Conservation (phyloP, 441 rosid genomes). For the Arabidopsis hybrid region DNA sequence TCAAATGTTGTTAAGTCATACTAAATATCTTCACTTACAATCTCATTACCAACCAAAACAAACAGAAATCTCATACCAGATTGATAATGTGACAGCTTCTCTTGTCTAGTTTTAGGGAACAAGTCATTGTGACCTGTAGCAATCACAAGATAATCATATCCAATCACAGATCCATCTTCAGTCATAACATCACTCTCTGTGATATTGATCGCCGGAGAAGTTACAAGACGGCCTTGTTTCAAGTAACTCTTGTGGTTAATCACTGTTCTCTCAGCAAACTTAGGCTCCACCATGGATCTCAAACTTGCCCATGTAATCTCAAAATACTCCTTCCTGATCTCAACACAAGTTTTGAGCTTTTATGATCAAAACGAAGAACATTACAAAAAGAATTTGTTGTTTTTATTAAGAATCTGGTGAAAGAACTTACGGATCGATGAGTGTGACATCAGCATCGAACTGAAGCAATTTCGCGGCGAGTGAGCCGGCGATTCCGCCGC, state of each 20-base stretch:
- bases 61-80: conserved; percentile 53
- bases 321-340: conserved; percentile 55
- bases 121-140: conserved; percentile 79
- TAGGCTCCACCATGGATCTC: conserved; percentile 89
- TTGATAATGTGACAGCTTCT: conserved; percentile 62
- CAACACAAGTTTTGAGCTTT: background rate
- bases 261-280: conserved; percentile 72
- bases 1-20: conserved; percentile 19
- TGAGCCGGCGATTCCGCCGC: conserved; percentile 86
- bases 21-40: conserved; percentile 38
- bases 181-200: conserved; percentile 66
- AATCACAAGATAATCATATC: conserved; percentile 81
- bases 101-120: conserved; percentile 58
- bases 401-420: background rate
- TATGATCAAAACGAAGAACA: background rate
- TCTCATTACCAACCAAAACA: conserved; percentile 37
- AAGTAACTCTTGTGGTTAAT: conserved; percentile 75
- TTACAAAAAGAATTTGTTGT: too few relatives aligned
- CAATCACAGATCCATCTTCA: conserved; percentile 54
- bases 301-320: conserved; percentile 66
- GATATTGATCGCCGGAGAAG: conserved; percentile 67
- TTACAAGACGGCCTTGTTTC: conserved; percentile 62
- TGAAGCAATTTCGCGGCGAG: conserved; percentile 71
- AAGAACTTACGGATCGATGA: conserved; percentile 74
- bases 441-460: conserved; percentile 70